Percentiles rank a stretch among this genome's conserved stretches.
Evolutionary conservation across 768 basidiomycete species (phyloP).

Genomic region (Harrya chromipes): DNA sequence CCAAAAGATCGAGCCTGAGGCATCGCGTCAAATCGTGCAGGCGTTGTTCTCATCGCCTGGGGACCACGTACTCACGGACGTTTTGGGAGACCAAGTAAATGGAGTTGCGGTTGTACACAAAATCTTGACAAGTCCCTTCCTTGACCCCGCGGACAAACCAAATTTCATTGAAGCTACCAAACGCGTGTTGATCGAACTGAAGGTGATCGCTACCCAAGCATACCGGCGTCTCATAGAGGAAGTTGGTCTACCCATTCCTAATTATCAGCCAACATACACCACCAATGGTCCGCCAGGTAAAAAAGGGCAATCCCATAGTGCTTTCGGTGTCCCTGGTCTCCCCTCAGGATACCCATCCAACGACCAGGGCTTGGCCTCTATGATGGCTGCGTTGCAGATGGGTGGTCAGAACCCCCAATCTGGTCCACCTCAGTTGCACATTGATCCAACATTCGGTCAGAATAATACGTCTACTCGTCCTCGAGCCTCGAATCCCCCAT

Average conservation of each 20-base stretch:
- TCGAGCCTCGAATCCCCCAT: conserved; percentile 40
- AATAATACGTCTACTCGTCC: conserved; percentile 44
- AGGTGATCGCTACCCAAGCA: conserved; percentile 92
- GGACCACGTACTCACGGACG: conserved; percentile 90
- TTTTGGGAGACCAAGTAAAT: conserved; percentile 94
- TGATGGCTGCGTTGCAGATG: conserved; percentile 93
- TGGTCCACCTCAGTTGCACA: conserved; percentile 68
- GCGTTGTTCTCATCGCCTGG: conserved; percentile 87
- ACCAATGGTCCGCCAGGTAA: conserved; percentile 56
- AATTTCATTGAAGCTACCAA: conserved; percentile 83
- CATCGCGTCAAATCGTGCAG: conserved; percentile 81
- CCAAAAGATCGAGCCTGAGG: conserved; percentile 90
- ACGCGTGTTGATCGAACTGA: conserved; percentile 84
- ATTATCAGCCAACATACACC: conserved; percentile 77
- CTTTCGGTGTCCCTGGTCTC: conserved; percentile 69
- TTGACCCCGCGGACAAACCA: conserved; percentile 67
- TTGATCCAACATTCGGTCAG: conserved; percentile 60
- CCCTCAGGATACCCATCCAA: conserved; percentile 79
- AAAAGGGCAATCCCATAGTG: conserved; percentile 52
- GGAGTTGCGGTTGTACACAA: conserved; percentile 93
- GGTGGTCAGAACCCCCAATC: conserved; percentile 84
- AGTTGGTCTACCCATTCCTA: conserved; percentile 87
- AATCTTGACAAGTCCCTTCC: conserved; percentile 82
- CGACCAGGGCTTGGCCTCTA: conserved; percentile 82
- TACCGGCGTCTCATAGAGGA: conserved; percentile 93